Conservation (phyloP, 306 rosid species). For the Vachellia collinsii region DNA sequence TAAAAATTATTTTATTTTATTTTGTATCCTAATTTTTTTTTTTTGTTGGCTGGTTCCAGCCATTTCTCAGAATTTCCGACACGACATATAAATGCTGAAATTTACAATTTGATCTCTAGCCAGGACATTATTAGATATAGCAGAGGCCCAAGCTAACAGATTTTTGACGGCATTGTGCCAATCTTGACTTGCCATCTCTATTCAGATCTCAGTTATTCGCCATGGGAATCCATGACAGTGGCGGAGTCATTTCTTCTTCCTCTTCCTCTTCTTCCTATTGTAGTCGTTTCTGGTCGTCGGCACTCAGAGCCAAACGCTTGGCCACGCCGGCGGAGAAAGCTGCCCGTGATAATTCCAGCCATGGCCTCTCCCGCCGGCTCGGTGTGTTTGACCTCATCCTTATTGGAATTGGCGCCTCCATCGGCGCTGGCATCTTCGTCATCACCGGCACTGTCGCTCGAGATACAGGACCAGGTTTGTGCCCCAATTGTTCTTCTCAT, state of each 20-base stretch:
- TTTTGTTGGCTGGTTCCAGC: neutral
- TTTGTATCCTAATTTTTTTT: no score
- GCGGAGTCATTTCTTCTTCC: slow-evolving; percentile 24
- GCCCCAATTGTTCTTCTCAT: neutral
- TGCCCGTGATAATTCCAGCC: slow-evolving; percentile 53
- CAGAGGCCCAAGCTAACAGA: neutral
- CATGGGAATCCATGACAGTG: slow-evolving; percentile 41
- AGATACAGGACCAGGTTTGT: slow-evolving; percentile 81
- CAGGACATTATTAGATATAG: neutral
- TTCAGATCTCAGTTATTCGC: neutral
- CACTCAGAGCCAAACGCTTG: slow-evolving; percentile 67
- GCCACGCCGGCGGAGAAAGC: slow-evolving; percentile 53
- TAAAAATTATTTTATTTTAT: no score
- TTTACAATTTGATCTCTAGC: neutral
- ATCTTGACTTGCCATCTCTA: neutral
- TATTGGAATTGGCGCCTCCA: slow-evolving; percentile 91
- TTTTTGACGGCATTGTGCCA: neutral
- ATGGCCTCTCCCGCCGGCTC: slow-evolving; percentile 83
- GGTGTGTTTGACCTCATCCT: slow-evolving; percentile 85
- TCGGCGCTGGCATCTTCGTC: slow-evolving; percentile 92
- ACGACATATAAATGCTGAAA: neutral
- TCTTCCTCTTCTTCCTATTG: slow-evolving; percentile 33
- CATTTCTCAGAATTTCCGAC: neutral
- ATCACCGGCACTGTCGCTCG: slow-evolving; percentile 96
- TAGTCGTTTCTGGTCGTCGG: slow-evolving; percentile 77